A percentile compares a stretch with the other conserved stretches of the same genome.
These are phyloP conservation scores for Aspergillus coremiiformis DNA, from an alignment of 495 filamentous ascomycete genomes.

Conservation along the genomic window DNA sequence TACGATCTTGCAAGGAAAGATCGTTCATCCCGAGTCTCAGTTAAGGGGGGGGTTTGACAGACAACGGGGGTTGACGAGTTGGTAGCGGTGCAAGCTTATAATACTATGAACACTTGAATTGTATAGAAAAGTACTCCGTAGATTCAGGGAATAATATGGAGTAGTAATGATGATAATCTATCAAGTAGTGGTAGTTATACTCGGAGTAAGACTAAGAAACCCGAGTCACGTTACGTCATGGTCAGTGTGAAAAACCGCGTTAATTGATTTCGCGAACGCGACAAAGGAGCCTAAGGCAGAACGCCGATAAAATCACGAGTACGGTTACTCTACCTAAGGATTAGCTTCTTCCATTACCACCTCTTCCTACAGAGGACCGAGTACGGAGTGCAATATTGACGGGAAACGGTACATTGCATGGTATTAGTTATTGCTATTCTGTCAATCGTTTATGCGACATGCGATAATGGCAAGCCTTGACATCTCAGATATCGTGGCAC, in stretches of 20 bases:
- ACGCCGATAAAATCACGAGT: background rate
- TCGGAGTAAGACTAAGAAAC: background rate
- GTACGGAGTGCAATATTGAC: no score
- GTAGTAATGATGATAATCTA: background rate
- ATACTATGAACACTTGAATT: no score
- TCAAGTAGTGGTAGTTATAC: background rate
- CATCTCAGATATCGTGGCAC: conserved; percentile 20
- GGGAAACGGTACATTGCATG: no score
- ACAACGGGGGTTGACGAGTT: conserved; percentile 68
- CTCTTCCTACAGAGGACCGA: no score
- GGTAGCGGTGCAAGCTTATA: conserved; percentile 43
- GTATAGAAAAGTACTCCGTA: no score
- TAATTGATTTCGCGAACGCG: conserved; percentile 24
- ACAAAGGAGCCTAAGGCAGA: background rate
- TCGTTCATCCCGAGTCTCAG: conserved; percentile 80
- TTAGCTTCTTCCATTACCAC: background rate
- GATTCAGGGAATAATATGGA: no score
- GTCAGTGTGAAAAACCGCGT: conserved; percentile 12
- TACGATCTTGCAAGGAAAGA: conserved; percentile 85
- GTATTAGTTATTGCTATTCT: background rate
- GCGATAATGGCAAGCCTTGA: conserved; percentile 29
- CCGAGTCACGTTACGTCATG: conserved; percentile 21
- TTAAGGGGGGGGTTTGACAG: conserved; percentile 87
- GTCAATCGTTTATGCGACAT: conserved; percentile 4
- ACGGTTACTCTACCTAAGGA: background rate